These are phyloP conservation scores for Trichoderma koningii DNA, from an alignment of 2,329 filamentous ascomycete genomes.

Conservation along the genomic window DNA sequence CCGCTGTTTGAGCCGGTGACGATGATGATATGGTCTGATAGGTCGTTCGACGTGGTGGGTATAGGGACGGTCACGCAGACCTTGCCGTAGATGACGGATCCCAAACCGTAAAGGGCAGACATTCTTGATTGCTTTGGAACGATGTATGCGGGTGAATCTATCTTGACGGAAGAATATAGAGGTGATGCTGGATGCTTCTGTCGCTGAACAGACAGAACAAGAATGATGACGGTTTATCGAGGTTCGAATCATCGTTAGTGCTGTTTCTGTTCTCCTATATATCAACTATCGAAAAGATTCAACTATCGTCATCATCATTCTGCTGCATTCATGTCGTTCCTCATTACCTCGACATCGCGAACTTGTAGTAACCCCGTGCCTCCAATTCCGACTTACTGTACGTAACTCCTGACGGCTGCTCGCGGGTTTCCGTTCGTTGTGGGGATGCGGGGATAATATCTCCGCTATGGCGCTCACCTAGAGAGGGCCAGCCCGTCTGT, in stretches of 20 bases:
- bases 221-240: too few relatives aligned
- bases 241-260: too few relatives aligned
- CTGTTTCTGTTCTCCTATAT: not conserved
- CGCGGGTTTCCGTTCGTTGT: not conserved
- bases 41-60: not conserved
- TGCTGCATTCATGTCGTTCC: not conserved
- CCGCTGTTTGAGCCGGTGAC: constrained; percentile 44
- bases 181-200: too few relatives aligned
- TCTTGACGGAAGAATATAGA: too few relatives aligned
- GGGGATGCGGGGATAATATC: constrained; percentile 7
- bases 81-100: constrained; percentile 9
- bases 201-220: not conserved
- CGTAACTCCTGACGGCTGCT: not conserved
- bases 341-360: not conserved
- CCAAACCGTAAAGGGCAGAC: not conserved
- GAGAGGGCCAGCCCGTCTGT: not conserved
- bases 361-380: not conserved
- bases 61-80: not conserved
- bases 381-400: not conserved
- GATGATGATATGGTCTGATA: constrained; percentile 34
- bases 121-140: not conserved
- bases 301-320: not conserved
- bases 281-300: not conserved
- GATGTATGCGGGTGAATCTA: not conserved
- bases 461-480: not conserved